phyloP scores from a whole-genome alignment of 169 alveolate genomes.

The Babesia caballi region DNA sequence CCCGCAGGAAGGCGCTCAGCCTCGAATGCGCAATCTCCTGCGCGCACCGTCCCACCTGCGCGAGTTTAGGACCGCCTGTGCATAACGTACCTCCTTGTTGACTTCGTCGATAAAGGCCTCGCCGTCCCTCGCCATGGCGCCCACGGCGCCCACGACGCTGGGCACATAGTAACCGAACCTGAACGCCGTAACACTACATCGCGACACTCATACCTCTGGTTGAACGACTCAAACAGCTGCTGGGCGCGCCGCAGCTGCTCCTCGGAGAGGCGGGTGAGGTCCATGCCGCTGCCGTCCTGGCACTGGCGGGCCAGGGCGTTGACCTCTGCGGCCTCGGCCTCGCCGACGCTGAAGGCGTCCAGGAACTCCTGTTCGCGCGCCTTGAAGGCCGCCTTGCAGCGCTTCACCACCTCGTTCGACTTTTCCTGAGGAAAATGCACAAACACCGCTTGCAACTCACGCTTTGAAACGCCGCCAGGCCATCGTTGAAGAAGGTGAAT shows the following conservation, averaged over 20 bases:
- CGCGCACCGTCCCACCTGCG: constrained; percentile 26
- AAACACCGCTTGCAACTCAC: constrained; percentile 7
- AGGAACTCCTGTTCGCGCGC: constrained; percentile 47
- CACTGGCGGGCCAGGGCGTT: constrained; percentile 40
- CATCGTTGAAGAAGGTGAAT: constrained; percentile 41
- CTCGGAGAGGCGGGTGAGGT: constrained; percentile 28
- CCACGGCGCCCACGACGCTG: constrained; percentile 28
- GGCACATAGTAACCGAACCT: constrained; percentile 61
- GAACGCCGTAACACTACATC: not conserved
- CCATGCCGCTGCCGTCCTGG: constrained; percentile 25
- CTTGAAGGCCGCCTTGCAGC: constrained; percentile 43
- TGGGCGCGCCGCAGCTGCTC: constrained; percentile 34
- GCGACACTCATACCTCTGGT: not conserved
- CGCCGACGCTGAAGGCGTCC: constrained; percentile 43
- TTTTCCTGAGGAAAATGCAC: not conserved
- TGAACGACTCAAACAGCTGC: constrained; percentile 1
- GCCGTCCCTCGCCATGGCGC: constrained; percentile 23
- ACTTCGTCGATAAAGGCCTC: constrained; percentile 19
- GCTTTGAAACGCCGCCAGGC: constrained; percentile 36
- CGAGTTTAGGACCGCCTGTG: not conserved
- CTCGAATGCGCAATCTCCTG: constrained; percentile 1
- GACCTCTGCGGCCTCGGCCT: constrained; percentile 48
- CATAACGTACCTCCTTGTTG: constrained; percentile 24
- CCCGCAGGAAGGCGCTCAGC: constrained; percentile 1
- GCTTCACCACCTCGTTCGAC: constrained; percentile 30